phyloP scores from a whole-genome alignment of 2,329 filamentous ascomycete species.

The Domatiomyces catenatus region DNA sequence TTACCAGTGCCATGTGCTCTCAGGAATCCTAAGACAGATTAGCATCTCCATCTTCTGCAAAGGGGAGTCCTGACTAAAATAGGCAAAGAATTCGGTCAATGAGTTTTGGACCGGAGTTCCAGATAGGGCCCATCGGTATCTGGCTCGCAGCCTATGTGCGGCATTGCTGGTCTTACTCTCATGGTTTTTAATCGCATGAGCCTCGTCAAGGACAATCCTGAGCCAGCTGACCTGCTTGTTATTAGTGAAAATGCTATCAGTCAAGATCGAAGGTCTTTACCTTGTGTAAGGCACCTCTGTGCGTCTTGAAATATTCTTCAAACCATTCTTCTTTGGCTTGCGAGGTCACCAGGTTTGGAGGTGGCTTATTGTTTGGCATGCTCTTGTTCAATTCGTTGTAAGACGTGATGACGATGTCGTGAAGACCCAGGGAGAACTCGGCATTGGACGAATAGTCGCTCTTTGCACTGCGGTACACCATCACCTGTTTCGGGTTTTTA shows the following conservation, averaged over 20 bases:
- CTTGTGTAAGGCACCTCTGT: constrained; percentile 22
- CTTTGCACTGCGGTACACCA: constrained; percentile 18
- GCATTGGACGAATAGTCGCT: constrained; percentile 12
- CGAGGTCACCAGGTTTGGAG: constrained; percentile 9
- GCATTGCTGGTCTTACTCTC: constrained; percentile 22
- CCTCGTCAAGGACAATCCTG: constrained; percentile 29
- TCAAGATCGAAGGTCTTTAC: background rate
- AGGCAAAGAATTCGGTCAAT: constrained; percentile 26
- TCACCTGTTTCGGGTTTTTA: constrained; percentile 6
- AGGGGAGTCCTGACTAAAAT: constrained; percentile 7
- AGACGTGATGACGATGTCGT: constrained; percentile 24
- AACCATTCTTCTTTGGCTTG: constrained; percentile 18
- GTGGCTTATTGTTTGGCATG: constrained; percentile 19
- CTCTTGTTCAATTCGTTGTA: constrained; percentile 24
- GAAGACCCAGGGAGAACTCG: constrained; percentile 5
- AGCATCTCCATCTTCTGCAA: background rate
- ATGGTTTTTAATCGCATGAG: constrained; percentile 24
- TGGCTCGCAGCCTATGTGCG: constrained; percentile 22
- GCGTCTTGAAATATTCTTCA: constrained; percentile 13
- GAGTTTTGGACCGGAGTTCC: constrained; percentile 28
- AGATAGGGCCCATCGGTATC: constrained; percentile 26
- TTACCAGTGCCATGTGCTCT: constrained; percentile 18
- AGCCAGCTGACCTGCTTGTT: constrained; percentile 19
- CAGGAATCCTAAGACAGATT: constrained; percentile 21
- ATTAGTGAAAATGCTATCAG: background rate